A percentile compares a stretch with the other conserved stretches of the same genome.
Evolutionary conservation across 108 stramenopile genomes (phyloP).

Genomic region (Pelagomonas calceolata): DNA sequence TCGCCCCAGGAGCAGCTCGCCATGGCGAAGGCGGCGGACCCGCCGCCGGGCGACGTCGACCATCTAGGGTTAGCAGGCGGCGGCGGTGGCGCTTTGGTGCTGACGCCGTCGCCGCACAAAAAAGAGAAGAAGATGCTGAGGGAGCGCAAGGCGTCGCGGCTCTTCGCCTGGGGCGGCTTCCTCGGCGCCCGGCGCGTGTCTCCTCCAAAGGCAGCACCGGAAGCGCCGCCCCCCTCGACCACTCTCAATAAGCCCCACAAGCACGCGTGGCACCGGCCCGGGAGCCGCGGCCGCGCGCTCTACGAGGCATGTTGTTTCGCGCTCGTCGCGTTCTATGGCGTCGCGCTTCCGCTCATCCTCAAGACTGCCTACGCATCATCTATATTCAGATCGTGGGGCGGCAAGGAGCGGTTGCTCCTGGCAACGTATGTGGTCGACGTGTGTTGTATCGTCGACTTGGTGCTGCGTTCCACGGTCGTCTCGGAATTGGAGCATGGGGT

Average conservation of each 20-base stretch:
- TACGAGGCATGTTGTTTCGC: conserved; percentile 15
- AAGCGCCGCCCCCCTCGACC: too few relatives aligned
- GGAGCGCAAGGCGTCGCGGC: too few relatives aligned
- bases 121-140: too few relatives aligned
- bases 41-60: too few relatives aligned
- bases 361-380: conserved; percentile 15
- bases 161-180: too few relatives aligned
- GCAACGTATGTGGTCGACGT: conserved; percentile 25
- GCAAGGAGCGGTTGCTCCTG: conserved; percentile 9
- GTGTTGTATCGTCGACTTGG: conserved; percentile 20
- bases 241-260: background rate
- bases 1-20: background rate
- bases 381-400: conserved; percentile 4
- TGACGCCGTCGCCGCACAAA: too few relatives aligned
- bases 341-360: conserved; percentile 28
- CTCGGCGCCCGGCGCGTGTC: too few relatives aligned
- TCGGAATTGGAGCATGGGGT: conserved; percentile 31
- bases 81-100: too few relatives aligned
- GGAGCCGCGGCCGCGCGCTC: conserved; percentile 18
- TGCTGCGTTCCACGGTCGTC: conserved; percentile 26
- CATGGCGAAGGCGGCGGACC: background rate
- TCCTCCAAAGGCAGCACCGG: too few relatives aligned
- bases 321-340: conserved; percentile 24
- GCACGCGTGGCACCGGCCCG: conserved; percentile 8
- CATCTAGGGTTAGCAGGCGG: too few relatives aligned